A percentile compares a stretch with the other conserved stretches of the same genome.
Evolutionary conservation across 805 yeast species (phyloP).

Genomic region (Suhomyces kilbournensis): DNA sequence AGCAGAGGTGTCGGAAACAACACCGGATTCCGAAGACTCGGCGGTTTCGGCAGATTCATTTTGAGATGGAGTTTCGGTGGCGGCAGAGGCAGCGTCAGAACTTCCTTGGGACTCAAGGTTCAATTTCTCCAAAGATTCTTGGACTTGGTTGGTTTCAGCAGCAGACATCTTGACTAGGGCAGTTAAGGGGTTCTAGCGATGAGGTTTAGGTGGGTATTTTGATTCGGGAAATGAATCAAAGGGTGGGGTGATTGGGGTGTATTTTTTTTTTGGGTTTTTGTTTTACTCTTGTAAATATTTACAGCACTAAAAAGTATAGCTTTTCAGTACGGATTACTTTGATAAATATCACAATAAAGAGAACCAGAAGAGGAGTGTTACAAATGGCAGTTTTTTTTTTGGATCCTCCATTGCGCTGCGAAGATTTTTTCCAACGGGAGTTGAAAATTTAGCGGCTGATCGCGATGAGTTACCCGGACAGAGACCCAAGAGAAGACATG

Average conservation of each 20-base stretch:
- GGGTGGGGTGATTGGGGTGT: slow-evolving; percentile 1
- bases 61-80: slow-evolving; percentile 20
- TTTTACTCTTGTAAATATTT: slow-evolving; percentile 1
- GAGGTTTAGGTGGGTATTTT: neutral
- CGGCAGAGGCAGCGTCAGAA: slow-evolving; percentile 18
- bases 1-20: slow-evolving; percentile 61
- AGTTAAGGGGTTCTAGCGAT: neutral
- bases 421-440: neutral
- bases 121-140: slow-evolving; percentile 48
- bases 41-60: slow-evolving; percentile 25
- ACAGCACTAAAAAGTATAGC: neutral
- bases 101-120: slow-evolving; percentile 27
- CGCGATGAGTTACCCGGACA: slow-evolving; percentile 1
- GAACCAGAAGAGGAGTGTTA: neutral
- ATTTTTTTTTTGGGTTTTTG: slow-evolving; percentile 11
- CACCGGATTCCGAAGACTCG: slow-evolving; percentile 31
- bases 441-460: neutral
- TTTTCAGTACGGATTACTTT: neutral
- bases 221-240: neutral
- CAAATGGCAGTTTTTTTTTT: neutral
- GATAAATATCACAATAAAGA: neutral
- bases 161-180: slow-evolving; percentile 22
- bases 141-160: slow-evolving; percentile 42
- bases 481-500: no score
- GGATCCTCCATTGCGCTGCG: neutral